Evolutionary conservation across 805 yeast species (phyloP), one percentile per base, ranked within the genome.

Genomic region (Ogataea trehalophila): DNA sequence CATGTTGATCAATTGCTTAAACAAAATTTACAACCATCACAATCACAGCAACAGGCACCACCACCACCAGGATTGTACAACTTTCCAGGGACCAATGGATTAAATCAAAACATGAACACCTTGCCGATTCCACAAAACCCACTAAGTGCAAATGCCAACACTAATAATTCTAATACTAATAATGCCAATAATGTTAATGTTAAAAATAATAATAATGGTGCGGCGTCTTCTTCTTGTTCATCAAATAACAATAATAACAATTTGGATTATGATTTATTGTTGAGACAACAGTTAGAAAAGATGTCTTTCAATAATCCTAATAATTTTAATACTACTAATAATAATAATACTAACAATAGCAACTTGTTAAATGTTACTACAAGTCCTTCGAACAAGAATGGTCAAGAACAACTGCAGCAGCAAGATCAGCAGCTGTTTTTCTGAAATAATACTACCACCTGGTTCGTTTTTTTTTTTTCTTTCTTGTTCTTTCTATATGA

Each of bases 211-310:
- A 26, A 26, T 26, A 26, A 26, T 26, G 31, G 31, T 26, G 9
- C 31, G 31, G 31, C 31, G 9, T 26, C 31, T 26, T 26, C 31
- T 26, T 26, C 31, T 3, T 26, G 13, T 9, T 26, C 31, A 26
- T 5, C 31, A 26, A 26, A 26, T 26, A 26, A 26, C 9, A 26
- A 9, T 26, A 26, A 26, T 26, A 43, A 39, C 39, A 54, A 45
- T 41, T 37, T 57, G 41, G 60, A 62, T 52, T 60, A 62, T 49
- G 66, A 62, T 43, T 41, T 50, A 37, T 39, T 62, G 36, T 49
- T 63, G 37, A 55, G 58, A 41, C 66, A 59, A 48, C 68, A 63
- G 38, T 46, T 63, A 18, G 67, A 63, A 31, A 60, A 57, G 34
- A 50, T 63, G 54, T 53, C 65, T 4, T 35, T 61, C 18, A 55